A percentile compares a stretch with the other conserved stretches of the same genome.
phyloP scores from a whole-genome alignment of 768 basidiomycete genomes.

The Russula foetens region DNA sequence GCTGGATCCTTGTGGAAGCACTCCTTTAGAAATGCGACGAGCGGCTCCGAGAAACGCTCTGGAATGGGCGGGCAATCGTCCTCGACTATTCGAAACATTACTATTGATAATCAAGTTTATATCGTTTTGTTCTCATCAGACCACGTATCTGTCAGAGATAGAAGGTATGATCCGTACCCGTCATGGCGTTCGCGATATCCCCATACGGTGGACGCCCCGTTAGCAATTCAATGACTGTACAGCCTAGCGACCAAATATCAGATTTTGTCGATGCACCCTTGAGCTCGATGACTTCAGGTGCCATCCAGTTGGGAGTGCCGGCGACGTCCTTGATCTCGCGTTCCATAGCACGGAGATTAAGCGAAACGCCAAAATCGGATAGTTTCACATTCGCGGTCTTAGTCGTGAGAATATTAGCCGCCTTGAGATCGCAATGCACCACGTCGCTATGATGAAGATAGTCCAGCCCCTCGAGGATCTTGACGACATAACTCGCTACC shows the following conservation, averaged over 20 bases:
- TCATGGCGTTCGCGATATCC: slow-evolving; percentile 84
- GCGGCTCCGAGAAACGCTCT: slow-evolving; percentile 61
- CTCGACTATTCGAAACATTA: slow-evolving; percentile 97
- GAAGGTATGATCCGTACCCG: slow-evolving; percentile 41
- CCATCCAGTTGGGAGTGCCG: slow-evolving; percentile 99
- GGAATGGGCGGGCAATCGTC: slow-evolving; percentile 86
- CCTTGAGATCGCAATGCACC: slow-evolving; percentile 97
- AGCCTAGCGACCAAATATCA: slow-evolving; percentile 94
- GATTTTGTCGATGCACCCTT: slow-evolving; percentile 90
- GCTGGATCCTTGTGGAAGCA: slow-evolving; percentile 89
- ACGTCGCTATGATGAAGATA: slow-evolving; percentile 88
- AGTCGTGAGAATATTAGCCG: slow-evolving; percentile 97
- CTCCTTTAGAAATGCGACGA: slow-evolving; percentile 71
- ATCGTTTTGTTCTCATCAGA: neutral
- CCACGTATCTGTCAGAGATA: neutral
- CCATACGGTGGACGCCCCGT: slow-evolving; percentile 90
- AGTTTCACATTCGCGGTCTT: slow-evolving; percentile 98
- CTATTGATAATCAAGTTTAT: slow-evolving; percentile 31
- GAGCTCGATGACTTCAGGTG: slow-evolving; percentile 93
- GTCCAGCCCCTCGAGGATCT: slow-evolving; percentile 91
- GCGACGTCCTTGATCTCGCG: slow-evolving; percentile 78
- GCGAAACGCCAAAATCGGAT: slow-evolving; percentile 94
- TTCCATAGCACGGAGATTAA: slow-evolving; percentile 88
- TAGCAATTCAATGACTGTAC: slow-evolving; percentile 89
- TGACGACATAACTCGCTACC: slow-evolving; percentile 89